Conservation (phyloP, 1,284 basidiomycete species). For the Ceratobasidium sp. region DNA sequence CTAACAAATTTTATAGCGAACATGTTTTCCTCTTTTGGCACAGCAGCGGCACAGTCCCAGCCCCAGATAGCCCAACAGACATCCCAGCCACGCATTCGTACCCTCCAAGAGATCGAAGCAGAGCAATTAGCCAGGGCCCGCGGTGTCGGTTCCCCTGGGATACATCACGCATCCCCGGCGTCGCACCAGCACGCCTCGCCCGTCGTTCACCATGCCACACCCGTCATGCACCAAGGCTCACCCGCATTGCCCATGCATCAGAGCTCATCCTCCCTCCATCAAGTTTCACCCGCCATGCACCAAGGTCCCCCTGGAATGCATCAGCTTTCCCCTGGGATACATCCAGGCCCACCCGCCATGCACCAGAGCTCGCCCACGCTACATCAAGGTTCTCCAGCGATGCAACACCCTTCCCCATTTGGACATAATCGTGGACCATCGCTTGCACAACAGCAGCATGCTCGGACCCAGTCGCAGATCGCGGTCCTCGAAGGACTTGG, state of each 20-base stretch:
- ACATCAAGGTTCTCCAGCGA: conserved; percentile 21
- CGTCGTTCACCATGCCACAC: conserved; percentile 30
- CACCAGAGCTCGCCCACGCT: conserved; percentile 32
- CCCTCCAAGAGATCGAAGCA: conserved; percentile 91
- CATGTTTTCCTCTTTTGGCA: conserved; percentile 48
- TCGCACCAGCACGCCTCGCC: conserved; percentile 35
- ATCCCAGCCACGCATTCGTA: conserved; percentile 64
- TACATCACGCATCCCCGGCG: conserved; percentile 39
- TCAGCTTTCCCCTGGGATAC: conserved; percentile 31
- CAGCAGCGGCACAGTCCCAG: conserved; percentile 44
- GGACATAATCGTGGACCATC: conserved; percentile 29
- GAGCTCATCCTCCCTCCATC: conserved; percentile 18
- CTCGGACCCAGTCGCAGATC: conserved; percentile 46
- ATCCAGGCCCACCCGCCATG: conserved; percentile 10
- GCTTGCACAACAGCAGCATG: conserved; percentile 24
- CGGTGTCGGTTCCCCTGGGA: conserved; percentile 31
- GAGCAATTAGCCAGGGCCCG: conserved; percentile 55
- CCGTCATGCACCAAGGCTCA: conserved; percentile 28
- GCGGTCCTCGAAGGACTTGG: conserved; percentile 56
- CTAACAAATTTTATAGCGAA: conserved; percentile 52
- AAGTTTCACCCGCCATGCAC: background rate
- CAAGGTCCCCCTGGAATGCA: conserved; percentile 29
- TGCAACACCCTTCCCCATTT: conserved; percentile 15
- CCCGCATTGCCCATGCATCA: conserved; percentile 16
- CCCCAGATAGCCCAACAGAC: conserved; percentile 42